Evolutionary conservation across 352 stramenopile species (phyloP).

Genomic region (Globisporangium uncinulatum): DNA sequence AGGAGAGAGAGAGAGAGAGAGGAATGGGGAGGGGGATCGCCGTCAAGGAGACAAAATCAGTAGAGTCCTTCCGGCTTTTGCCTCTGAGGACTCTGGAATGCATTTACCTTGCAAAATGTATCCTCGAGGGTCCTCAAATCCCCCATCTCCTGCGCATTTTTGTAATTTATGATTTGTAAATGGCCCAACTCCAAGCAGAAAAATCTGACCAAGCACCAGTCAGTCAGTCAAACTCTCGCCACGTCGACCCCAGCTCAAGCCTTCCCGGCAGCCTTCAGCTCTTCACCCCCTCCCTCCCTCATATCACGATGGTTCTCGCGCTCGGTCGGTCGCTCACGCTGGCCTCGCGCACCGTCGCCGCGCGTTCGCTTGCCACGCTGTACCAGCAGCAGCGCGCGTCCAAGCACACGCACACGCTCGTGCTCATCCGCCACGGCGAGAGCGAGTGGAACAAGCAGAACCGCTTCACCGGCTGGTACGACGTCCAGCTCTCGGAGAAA

Average conservation of each 20-base stretch:
- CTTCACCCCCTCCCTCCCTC: conserved; percentile 1
- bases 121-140: background rate
- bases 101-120: background rate
- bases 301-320: conserved; percentile 42
- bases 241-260: conserved; percentile 12
- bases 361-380: conserved; percentile 21
- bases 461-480: conserved; percentile 93
- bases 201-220: conserved; percentile 1
- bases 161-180: background rate
- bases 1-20: too few relatives aligned
- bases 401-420: conserved; percentile 85
- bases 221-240: background rate
- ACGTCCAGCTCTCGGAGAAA: conserved; percentile 89
- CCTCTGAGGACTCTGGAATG: too few relatives aligned
- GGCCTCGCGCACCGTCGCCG: conserved; percentile 25
- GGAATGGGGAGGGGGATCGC: too few relatives aligned
- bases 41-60: too few relatives aligned
- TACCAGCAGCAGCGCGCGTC: conserved; percentile 53
- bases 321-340: conserved; percentile 46
- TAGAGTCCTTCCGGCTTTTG: too few relatives aligned
- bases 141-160: background rate
- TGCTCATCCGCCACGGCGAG: conserved; percentile 93
- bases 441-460: conserved; percentile 95
- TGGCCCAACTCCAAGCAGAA: background rate
- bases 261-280: background rate